Conservation (phyloP, 805 yeast genomes). For the Saturnispora sanitii region DNA sequence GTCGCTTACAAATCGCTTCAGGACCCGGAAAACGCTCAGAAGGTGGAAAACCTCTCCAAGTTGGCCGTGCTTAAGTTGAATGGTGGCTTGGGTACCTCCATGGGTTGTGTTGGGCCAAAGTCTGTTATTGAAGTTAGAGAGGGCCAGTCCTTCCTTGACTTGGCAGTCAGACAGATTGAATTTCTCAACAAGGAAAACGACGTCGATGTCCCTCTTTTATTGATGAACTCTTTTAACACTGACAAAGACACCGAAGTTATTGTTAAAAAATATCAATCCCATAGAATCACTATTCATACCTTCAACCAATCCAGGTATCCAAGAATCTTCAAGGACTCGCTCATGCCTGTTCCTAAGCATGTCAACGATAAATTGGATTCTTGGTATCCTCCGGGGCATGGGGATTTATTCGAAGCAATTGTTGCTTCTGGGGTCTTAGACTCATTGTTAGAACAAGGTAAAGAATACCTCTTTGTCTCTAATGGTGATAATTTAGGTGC, state of each 20-base stretch:
- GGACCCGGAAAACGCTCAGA: slow-evolving; percentile 29
- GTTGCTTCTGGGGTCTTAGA: slow-evolving; percentile 88
- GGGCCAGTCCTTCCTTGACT: slow-evolving; percentile 92
- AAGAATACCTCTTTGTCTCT: slow-evolving; percentile 90
- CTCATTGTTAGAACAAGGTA: slow-evolving; percentile 80
- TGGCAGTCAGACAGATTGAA: slow-evolving; percentile 94
- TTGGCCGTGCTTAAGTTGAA: slow-evolving; percentile 92
- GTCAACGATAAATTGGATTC: slow-evolving; percentile 66
- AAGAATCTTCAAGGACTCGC: slow-evolving; percentile 89
- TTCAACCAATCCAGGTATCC: slow-evolving; percentile 98
- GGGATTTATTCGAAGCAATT: slow-evolving; percentile 89
- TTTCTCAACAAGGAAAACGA: slow-evolving; percentile 83
- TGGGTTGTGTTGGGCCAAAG: slow-evolving; percentile 99
- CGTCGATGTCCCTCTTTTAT: slow-evolving; percentile 87
- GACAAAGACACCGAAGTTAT: slow-evolving; percentile 91
- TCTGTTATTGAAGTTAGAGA: slow-evolving; percentile 97
- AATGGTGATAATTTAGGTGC: slow-evolving; percentile 99
- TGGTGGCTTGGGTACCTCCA: slow-evolving; percentile 98
- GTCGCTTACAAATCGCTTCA: slow-evolving; percentile 63
- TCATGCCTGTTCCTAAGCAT: slow-evolving; percentile 83
- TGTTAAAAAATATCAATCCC: slow-evolving; percentile 94
- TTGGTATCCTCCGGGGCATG: slow-evolving; percentile 99
- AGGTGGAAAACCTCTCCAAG: slow-evolving; percentile 46
- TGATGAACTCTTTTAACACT: slow-evolving; percentile 98
- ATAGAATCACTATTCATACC: slow-evolving; percentile 87